Base-by-base conservation (phyloP, 2,329 filamentous ascomycete genomes). In the Aureobasidium sp. region DNA sequence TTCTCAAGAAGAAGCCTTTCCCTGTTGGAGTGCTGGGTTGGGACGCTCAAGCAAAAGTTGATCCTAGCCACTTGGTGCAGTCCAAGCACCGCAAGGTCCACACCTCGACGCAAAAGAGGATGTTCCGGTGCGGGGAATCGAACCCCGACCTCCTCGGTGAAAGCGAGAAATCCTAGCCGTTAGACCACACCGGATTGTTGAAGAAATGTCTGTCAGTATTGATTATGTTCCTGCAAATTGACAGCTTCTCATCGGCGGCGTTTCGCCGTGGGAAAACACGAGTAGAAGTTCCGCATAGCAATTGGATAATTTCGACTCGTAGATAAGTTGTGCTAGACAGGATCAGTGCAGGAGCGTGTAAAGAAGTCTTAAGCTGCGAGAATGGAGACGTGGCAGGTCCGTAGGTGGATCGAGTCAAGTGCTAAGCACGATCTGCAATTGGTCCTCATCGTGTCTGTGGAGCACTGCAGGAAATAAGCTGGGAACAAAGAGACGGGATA, bases 111-210 rank as follows among this genome's bases (percentile, higher is more conserved):
- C 27, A 34, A 49, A 47, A 49, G 27, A 34, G 34, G 8, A 34
- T 2, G 2, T 49, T 49, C 47, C 47, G 47, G 47, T 49, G 47
- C 47, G 47, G 47, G 27, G 47, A 49, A 49, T 49, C 47, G 47
- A 49, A 49, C 47, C 47, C 47, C 47, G 47, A 49, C 47, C 47
- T 49, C 47, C 47, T 49, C 45, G 45, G 45, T 48, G 45, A 31
- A 29, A 44, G 41, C 41, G 41, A 44, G 41, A 44, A 44, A 44
- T 44, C 41, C 41, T 44, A 44, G 41, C 41, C 41, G 41, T 44
- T 49, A 34, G 47, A 49, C 47, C 47, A 49, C 47, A 34, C 47
- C 47, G 47, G 47, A 49, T 34, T 31, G 5, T 9, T 49, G n/a
- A 47, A 2, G 3, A n/a, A n/a, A n/a, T n/a, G n/a, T n/a, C n/a